Evolutionary conservation across 1,284 basidiomycete genomes (phyloP).

Genomic region (Ustilago cynodontis): DNA sequence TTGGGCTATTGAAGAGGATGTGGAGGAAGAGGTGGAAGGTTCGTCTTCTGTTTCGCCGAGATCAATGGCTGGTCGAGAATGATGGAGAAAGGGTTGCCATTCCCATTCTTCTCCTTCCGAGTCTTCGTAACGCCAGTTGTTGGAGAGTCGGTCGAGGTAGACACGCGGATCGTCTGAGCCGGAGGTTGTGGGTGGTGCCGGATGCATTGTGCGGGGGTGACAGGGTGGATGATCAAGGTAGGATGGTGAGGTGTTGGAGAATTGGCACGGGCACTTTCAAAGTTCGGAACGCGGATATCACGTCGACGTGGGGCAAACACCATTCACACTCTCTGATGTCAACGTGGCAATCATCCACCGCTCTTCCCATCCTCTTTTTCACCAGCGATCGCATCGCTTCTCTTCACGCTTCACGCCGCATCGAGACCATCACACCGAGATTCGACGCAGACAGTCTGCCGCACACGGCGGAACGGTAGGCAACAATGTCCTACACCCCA

Average conservation of each 20-base stretch:
- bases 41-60: conserved; percentile 34
- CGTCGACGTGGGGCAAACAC: conserved; percentile 6
- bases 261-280: too few species aligned
- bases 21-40: neutral
- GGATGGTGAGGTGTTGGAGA: too few species aligned
- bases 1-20: conserved; percentile 72
- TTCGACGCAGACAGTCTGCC: too few species aligned
- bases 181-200: conserved; percentile 25
- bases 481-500: conserved; percentile 58
- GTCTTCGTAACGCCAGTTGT: conserved; percentile 86
- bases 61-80: conserved; percentile 19
- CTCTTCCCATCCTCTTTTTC: neutral
- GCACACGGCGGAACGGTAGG: too few species aligned
- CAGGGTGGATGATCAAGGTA: neutral
- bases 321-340: neutral
- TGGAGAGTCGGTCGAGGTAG: conserved; percentile 81
- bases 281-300: conserved; percentile 1
- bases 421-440: too few species aligned
- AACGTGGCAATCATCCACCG: neutral
- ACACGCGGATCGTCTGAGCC: conserved; percentile 55
- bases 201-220: conserved; percentile 21
- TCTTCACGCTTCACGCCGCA: too few species aligned
- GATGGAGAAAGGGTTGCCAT: conserved; percentile 75
- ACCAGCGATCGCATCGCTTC: too few species aligned
- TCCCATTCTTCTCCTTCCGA: conserved; percentile 85